Evolutionary conservation across 2,329 filamentous ascomycete species (phyloP).

Genomic region (Ophiosphaerella korrae): DNA sequence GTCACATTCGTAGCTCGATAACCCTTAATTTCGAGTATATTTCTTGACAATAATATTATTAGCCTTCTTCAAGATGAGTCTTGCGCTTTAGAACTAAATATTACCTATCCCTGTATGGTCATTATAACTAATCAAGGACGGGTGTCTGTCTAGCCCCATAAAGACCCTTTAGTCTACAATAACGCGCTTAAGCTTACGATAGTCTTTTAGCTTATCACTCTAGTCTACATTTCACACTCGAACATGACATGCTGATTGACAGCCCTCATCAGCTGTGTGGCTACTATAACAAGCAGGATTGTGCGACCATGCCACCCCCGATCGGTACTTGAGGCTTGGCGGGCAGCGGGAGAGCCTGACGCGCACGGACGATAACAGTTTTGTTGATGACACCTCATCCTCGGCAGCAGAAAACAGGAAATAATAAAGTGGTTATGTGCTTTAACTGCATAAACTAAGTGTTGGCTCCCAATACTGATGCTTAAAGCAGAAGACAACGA

Average conservation of each 20-base stretch:
- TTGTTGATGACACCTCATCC: no score
- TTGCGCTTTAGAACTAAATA: constrained; percentile 5
- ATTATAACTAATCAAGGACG: no score
- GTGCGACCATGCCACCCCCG: constrained; percentile 6
- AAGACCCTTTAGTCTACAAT: neutral
- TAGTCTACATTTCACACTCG: constrained; percentile 4
- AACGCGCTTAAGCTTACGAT: constrained; percentile 4
- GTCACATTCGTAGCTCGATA: no score
- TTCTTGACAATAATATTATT: neutral
- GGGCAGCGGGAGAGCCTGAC: no score
- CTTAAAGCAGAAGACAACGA: no score
- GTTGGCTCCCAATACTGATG: no score
- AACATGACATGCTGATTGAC: constrained; percentile 5
- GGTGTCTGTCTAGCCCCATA: no score
- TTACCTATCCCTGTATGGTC: constrained; percentile 4
- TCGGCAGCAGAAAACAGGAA: no score
- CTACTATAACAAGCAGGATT: constrained; percentile 7
- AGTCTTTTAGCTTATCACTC: constrained; percentile 3
- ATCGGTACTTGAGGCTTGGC: neutral
- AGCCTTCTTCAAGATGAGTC: constrained; percentile 7
- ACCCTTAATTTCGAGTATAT: no score
- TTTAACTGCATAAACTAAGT: no score
- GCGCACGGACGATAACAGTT: no score
- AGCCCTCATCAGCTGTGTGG: constrained; percentile 9
- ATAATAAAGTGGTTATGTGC: no score